phyloP scores from a whole-genome alignment of 2,329 filamentous ascomycete species.

The Aspergillus pseudonomiae region DNA sequence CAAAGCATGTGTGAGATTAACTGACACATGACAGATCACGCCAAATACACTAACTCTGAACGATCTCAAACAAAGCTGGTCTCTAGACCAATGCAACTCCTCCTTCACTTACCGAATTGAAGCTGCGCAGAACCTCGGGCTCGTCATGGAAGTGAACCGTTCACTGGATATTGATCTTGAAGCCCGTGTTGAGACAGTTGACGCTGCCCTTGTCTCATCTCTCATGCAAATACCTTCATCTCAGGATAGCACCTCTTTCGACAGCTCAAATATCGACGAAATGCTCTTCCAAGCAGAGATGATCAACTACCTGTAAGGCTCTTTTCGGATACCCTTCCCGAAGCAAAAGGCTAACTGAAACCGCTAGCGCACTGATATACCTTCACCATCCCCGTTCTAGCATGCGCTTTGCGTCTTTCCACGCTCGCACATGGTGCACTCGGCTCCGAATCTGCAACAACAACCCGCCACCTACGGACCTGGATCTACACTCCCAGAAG shows the following conservation, averaged over 20 bases:
- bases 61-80: conserved; percentile 60
- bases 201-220: conserved; percentile 61
- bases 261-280: conserved; percentile 71
- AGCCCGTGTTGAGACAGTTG: conserved; percentile 51
- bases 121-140: conserved; percentile 71
- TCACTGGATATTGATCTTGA: conserved; percentile 26
- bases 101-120: conserved; percentile 81
- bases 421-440: conserved; percentile 22
- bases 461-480: conserved; percentile 6
- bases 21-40: conserved; percentile 52
- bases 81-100: conserved; percentile 67
- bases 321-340: background rate
- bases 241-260: conserved; percentile 65
- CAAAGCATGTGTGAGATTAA: background rate
- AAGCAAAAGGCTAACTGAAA: background rate
- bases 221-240: conserved; percentile 69
- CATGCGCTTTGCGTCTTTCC: conserved; percentile 43
- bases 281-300: conserved; percentile 35
- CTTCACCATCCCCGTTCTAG: conserved; percentile 75
- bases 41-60: conserved; percentile 57
- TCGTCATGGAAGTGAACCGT: conserved; percentile 58
- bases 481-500: conserved; percentile 67
- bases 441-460: conserved; percentile 12
- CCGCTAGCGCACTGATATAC: conserved; percentile 57
- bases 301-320: conserved; percentile 31